Percentiles rank a stretch among this genome's conserved stretches.
These are phyloP conservation scores for Myriosclerotinia duriaeana DNA, from an alignment of 2,329 filamentous ascomycete species.

Conservation along the genomic window DNA sequence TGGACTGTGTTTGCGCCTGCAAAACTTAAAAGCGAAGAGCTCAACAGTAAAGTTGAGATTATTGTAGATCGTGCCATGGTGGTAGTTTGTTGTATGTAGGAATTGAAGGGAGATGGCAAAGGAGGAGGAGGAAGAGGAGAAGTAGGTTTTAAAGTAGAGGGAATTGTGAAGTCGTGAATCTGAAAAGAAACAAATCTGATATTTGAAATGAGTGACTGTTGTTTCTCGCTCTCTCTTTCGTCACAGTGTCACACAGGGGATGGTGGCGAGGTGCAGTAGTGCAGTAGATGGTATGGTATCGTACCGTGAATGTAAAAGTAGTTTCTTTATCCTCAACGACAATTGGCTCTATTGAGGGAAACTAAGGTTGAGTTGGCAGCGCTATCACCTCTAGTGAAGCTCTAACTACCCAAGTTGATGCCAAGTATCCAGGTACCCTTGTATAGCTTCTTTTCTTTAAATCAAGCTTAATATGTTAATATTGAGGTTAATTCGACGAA, in stretches of 20 bases:
- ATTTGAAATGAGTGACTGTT: constrained; percentile 7
- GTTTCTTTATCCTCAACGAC: neutral
- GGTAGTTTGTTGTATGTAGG: neutral
- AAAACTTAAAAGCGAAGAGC: constrained; percentile 20
- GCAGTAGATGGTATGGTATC: neutral
- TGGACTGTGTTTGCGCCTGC: constrained; percentile 25
- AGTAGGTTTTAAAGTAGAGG: neutral
- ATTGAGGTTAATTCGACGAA: neutral
- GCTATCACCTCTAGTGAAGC: neutral
- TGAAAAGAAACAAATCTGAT: neutral
- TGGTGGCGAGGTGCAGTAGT: constrained; percentile 13
- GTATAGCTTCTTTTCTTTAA: constrained; percentile 3
- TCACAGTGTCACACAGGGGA: neutral
- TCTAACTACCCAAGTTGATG: no score
- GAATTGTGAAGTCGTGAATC: neutral
- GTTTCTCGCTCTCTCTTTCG: neutral
- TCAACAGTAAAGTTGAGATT: constrained; percentile 6
- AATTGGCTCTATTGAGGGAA: constrained; percentile 1
- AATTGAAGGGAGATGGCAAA: neutral
- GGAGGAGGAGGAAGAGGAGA: neutral
- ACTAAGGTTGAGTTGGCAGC: neutral
- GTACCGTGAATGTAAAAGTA: neutral
- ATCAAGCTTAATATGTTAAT: neutral
- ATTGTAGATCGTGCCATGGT: constrained; percentile 16
- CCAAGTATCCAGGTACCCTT: neutral